Evolutionary conservation across 371 early-diverging fungal species (phyloP), one percentile per base, ranked within the genome.

Genomic region (Lichtheimia hyalospora): DNA sequence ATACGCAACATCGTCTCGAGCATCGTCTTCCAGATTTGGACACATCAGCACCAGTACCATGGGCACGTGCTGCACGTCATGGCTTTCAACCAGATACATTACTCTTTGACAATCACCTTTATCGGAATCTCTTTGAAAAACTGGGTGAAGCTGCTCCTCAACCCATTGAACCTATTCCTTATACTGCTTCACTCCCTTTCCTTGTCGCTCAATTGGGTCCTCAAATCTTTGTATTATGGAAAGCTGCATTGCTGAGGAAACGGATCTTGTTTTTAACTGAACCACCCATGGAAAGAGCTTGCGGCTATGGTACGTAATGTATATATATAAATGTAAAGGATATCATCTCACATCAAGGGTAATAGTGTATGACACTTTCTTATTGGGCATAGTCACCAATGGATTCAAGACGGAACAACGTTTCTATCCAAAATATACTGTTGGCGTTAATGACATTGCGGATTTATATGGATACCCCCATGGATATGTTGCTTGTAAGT

Each of bases 401-500:
- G 14, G n/a, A 49, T 40, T 50, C 25, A 66, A 54, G 49, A 55
- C 57, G 3, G 43, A 42, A 15, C 63, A 15, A 60, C 69, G 44
- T 40, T 23, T 69, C 8, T 63, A 68, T 39, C 76, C 83, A 1
- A 63, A 76, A 56, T 87, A 82, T 49, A 66, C 71, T 41, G 66
- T 85, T 18, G 82, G 85, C 4, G 77, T 85, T 12, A 79, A 82
- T 64, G 87, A 87, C 58, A 82, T 87, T 46, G 67, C 71, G 43
- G 57, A 69, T 13, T 43, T 87, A 23, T 69, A 69, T 52, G 64
- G 58, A n/a, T 60, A 57, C 3, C 46, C 55, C 12, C 69, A 72
- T 20, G 80, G 81, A 21, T 87, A 74, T 65, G 74, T 84, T 49
- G 84, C 83, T 56, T 87, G 85, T 84, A 77, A 61, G 77, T 52